Conservation (phyloP, 2,329 filamentous ascomycete species). For the Botrytis deweyae region DNA sequence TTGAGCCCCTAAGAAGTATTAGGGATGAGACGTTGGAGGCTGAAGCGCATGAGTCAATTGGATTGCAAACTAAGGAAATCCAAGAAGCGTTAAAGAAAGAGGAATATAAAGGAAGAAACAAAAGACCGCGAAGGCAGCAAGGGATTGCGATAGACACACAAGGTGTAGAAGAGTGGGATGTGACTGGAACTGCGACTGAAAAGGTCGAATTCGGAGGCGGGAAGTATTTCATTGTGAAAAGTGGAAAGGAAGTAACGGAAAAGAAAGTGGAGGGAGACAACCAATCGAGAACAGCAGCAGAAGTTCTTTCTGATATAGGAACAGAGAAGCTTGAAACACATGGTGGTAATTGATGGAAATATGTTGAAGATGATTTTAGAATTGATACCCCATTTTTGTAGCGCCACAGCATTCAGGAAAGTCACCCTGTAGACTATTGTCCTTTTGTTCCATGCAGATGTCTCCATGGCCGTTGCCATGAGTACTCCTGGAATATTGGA, state of each 20-base stretch:
- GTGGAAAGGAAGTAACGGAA: constrained; percentile 28
- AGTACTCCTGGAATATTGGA: not conserved
- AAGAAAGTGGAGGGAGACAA: not conserved
- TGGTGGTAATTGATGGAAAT: not conserved
- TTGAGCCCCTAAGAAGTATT: constrained; percentile 74
- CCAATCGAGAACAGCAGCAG: not conserved
- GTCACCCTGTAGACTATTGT: not conserved
- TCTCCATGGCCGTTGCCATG: not conserved
- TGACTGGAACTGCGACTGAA: constrained; percentile 36
- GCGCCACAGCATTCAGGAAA: not conserved
- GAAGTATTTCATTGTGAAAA: constrained; percentile 41
- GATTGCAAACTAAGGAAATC: constrained; percentile 44
- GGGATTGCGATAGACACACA: constrained; percentile 24
- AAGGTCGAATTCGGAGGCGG: constrained; percentile 36
- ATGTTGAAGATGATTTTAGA: not conserved
- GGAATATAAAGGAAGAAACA: constrained; percentile 52
- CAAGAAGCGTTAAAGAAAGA: constrained; percentile 58
- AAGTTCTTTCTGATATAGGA: not conserved
- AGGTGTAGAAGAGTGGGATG: constrained; percentile 38
- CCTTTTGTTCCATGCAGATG: no score
- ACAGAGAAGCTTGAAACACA: not conserved
- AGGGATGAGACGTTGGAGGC: constrained; percentile 71
- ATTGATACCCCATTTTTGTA: constrained; percentile 17
- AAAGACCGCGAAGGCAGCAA: constrained; percentile 35
- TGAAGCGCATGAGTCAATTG: constrained; percentile 56